Conservation (phyloP, 78 protist species). For the Chrysochromulina parva region DNA sequence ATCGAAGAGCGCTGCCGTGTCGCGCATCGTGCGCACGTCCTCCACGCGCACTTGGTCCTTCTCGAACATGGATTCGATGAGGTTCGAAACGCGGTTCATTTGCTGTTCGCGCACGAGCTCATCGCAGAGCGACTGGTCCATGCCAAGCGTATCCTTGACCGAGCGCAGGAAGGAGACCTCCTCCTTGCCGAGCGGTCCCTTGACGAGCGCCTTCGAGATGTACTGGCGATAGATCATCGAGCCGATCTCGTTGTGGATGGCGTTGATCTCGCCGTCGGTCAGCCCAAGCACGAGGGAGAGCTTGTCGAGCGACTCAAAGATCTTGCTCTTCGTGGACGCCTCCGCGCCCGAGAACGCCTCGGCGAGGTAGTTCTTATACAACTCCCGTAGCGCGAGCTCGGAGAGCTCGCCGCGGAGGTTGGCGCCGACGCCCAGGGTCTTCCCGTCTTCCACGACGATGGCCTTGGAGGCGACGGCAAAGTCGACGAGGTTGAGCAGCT, state of each 20-base stretch:
- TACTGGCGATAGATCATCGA: background rate
- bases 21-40: background rate
- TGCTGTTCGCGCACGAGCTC: background rate
- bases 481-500: background rate
- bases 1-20: background rate
- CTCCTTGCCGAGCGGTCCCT: background rate
- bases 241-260: background rate
- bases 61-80: background rate
- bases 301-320: background rate
- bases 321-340: no score
- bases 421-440: background rate
- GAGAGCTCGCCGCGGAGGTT: background rate
- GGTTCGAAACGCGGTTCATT: background rate
- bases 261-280: background rate
- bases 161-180: background rate
- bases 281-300: background rate
- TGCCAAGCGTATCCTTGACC: background rate
- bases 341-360: background rate
- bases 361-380: background rate
- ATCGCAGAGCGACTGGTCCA: background rate
- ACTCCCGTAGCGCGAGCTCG: background rate
- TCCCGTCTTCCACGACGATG: background rate
- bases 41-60: background rate
- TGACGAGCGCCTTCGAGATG: background rate
- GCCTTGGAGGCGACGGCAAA: background rate